These are phyloP conservation scores for Gracilaria caudata DNA, from an alignment of 23 red algal genomes.

Conservation along the genomic window DNA sequence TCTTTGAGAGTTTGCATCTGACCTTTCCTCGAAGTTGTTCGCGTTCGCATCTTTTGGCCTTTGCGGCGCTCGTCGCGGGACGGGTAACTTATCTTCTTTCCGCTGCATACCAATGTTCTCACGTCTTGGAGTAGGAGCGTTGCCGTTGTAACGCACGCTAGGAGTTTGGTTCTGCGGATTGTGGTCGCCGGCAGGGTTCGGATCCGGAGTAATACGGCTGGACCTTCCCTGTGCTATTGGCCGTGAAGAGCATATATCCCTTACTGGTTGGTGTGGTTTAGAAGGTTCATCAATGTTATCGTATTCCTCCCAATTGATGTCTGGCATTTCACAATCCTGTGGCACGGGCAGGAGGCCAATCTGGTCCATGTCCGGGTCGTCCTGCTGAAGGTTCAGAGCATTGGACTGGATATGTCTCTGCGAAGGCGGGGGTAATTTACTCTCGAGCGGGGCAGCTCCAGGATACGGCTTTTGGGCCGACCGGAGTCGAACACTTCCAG, in stretches of 20 bases:
- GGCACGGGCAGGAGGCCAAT: not conserved
- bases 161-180: not conserved
- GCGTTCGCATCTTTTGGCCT: no score
- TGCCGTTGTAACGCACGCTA: not conserved
- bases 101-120: no score
- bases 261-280: not conserved
- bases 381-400: not conserved
- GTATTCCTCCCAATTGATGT: conserved; percentile 24
- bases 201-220: not conserved
- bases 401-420: not conserved
- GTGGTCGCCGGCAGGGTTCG: not conserved
- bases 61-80: no score
- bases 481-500: no score
- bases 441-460: no score
- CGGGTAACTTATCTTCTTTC: no score
- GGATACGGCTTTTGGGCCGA: no score
- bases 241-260: not conserved
- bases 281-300: not conserved
- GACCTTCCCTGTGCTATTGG: not conserved
- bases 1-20: no score
- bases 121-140: not conserved
- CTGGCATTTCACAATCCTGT: conserved; percentile 7
- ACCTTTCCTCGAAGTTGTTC: no score
- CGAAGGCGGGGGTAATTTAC: not conserved
- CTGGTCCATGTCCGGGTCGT: not conserved